Conservation (phyloP, 768 basidiomycete genomes). For the Leccinum broughii region DNA sequence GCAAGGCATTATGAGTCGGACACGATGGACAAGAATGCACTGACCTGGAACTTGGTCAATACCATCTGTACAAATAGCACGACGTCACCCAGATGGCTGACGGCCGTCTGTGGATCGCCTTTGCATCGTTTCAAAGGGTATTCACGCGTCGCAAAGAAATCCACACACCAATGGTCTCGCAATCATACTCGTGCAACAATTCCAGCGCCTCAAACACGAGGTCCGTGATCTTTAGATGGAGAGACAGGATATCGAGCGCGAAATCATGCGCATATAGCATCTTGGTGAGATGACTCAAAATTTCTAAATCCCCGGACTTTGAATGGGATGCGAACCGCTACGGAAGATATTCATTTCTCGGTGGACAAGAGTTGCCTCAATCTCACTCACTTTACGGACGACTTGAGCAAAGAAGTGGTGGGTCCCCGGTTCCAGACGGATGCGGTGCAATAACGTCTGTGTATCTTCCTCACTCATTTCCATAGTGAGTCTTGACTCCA, state of each 20-base stretch:
- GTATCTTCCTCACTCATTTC: constrained; percentile 47
- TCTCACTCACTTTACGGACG: constrained; percentile 52
- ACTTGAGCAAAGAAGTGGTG: constrained; percentile 60
- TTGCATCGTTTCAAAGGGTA: constrained; percentile 1
- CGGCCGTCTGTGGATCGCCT: constrained; percentile 86
- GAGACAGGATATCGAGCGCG: constrained; percentile 65
- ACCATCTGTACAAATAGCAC: constrained; percentile 72
- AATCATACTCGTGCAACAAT: constrained; percentile 73
- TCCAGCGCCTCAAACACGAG: constrained; percentile 62
- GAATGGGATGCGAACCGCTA: constrained; percentile 62
- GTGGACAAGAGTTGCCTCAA: background rate
- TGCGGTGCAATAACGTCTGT: constrained; percentile 34
- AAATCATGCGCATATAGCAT: constrained; percentile 57
- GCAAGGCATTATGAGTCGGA: constrained; percentile 7
- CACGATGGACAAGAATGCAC: constrained; percentile 15
- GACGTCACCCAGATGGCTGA: constrained; percentile 76
- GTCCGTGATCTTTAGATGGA: constrained; percentile 65
- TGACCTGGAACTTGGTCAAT: constrained; percentile 63
- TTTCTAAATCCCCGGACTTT: constrained; percentile 60
- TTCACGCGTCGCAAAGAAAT: background rate
- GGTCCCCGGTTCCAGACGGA: constrained; percentile 56
- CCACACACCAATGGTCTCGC: constrained; percentile 72
- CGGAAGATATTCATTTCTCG: constrained; percentile 4
- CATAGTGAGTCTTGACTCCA: constrained; percentile 57
- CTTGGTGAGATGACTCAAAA: constrained; percentile 69